Evolutionary conservation across 495 filamentous ascomycete genomes (phyloP).

Genomic region (Rusavskia elegans): DNA sequence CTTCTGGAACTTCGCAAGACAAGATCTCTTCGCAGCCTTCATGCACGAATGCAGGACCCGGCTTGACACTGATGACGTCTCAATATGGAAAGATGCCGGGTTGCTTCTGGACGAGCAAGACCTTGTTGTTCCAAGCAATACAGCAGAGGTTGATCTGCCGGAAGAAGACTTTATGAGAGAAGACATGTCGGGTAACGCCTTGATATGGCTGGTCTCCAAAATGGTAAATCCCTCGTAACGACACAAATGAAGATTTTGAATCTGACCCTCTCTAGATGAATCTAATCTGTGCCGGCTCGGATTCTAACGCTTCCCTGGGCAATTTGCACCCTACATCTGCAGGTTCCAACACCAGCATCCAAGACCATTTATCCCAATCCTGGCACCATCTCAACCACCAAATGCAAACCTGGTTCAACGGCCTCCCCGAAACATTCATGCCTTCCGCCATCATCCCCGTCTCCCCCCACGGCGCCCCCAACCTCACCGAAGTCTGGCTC

Average conservation of each 20-base stretch:
- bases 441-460: slow-evolving; percentile 20
- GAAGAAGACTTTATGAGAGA: slow-evolving; percentile 39
- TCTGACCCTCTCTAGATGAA: slow-evolving; percentile 10
- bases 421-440: slow-evolving; percentile 40
- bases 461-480: slow-evolving; percentile 16
- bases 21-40: slow-evolving; percentile 49
- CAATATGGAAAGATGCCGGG: slow-evolving; percentile 45
- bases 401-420: slow-evolving; percentile 41
- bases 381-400: slow-evolving; percentile 40
- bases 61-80: slow-evolving; percentile 42
- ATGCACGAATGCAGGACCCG: slow-evolving; percentile 46
- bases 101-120: slow-evolving; percentile 39
- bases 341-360: slow-evolving; percentile 11
- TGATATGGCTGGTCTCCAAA: slow-evolving; percentile 36
- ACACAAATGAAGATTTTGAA: slow-evolving; percentile 27
- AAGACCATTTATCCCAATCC: slow-evolving; percentile 36
- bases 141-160: slow-evolving; percentile 24
- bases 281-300: not conserved
- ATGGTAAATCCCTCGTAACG: slow-evolving; percentile 27
- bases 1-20: slow-evolving; percentile 52
- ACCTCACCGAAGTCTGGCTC: slow-evolving; percentile 45
- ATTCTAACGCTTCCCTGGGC: not conserved
- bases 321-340: too few species aligned
- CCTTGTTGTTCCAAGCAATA: slow-evolving; percentile 37
- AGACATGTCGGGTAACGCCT: slow-evolving; percentile 44